Percentiles rank a stretch among this genome's conserved stretches.
Evolutionary conservation across 148 eudicot genomes (phyloP).

Genomic region (Mesembryanthemum crystallinum): DNA sequence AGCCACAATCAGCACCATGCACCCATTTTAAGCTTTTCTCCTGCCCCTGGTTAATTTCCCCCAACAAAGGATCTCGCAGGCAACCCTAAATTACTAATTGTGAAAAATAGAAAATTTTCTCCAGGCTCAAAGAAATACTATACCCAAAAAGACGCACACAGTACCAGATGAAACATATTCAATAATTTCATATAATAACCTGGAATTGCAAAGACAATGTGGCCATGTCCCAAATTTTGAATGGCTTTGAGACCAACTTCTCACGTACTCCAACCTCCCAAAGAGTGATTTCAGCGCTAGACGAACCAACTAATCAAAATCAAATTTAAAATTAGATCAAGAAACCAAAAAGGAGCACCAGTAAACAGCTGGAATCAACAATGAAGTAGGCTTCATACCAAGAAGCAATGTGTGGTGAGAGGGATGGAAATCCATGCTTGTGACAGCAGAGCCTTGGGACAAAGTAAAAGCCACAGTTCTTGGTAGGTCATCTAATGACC

Average conservation of each 20-base stretch:
- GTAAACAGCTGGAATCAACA: constrained; percentile 1
- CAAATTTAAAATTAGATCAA: constrained; percentile 17
- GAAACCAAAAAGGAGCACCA: constrained; percentile 2
- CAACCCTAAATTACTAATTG: background rate
- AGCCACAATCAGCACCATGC: background rate
- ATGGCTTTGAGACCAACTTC: constrained; percentile 64
- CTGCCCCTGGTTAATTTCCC: background rate
- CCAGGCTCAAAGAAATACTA: background rate
- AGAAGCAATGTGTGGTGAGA: constrained; percentile 68
- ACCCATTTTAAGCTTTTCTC: background rate
- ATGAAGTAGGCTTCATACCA: constrained; percentile 41
- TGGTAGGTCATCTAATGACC: constrained; percentile 82
- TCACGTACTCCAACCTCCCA: constrained; percentile 73
- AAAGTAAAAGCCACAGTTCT: constrained; percentile 75
- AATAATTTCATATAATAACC: constrained; percentile 34
- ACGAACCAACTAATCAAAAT: constrained; percentile 40
- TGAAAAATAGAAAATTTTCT: background rate
- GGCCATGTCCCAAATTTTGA: constrained; percentile 69
- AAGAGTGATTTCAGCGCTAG: constrained; percentile 65
- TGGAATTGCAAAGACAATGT: constrained; percentile 47
- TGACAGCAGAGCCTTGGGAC: constrained; percentile 71
- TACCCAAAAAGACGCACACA: background rate
- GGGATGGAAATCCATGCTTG: constrained; percentile 95
- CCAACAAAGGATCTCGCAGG: background rate
- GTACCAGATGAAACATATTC: background rate